Base-by-base conservation (phyloP, 176 grass and related monocot genomes). In the Stipa capillata region DNA sequence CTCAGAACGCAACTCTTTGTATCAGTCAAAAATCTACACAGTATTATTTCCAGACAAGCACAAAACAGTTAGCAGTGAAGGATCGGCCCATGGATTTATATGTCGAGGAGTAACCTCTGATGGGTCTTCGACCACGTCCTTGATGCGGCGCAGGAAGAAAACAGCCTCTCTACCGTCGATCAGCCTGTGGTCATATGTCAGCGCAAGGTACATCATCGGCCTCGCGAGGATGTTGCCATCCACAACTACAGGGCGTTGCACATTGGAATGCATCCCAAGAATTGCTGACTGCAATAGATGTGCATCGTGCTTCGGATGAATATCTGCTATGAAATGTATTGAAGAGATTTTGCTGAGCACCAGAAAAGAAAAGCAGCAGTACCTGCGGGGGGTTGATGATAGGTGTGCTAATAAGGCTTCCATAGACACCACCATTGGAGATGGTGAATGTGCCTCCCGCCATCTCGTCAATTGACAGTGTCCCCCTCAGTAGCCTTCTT, bases 331-430 rank as follows among this genome's bases (percentile, higher is more conserved):
- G 20, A 1, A 60, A 73, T 47, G 28, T 20, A 64, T 9, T 0
- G 0, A 14, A 74, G 18, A 1, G 9, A 49, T 4, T 15, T 13
- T 8, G 4, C 1, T 17, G 4, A 4, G 31, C 58, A 8, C 34
- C 28, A 20, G 45, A 36, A 48, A 29, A 24, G 23, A 9, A 29
- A n/a, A 63, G 17, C 18, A 72, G 21, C 10, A 20, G n/a, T 57
- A 97, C 93, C 70, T 97, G 93, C 16, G 93, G 93, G 29, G 89
- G 93, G 48, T 95, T 95, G 57, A 95, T 95, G 77, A 95, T 95
- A 9, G 93, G 93, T 0, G 93, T 95, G 81, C 93, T 92, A 33
- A 95, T 76, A 79, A 95, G 93, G 25, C 93, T 95, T 78, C 93
- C 93, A 14, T 95, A 95, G 23, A 95, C 93, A 21, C 93, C 93